Evolutionary conservation across 495 filamentous ascomycete species (phyloP), one percentile per base, ranked within the genome.

Genomic region (Jackrogersella minutella): DNA sequence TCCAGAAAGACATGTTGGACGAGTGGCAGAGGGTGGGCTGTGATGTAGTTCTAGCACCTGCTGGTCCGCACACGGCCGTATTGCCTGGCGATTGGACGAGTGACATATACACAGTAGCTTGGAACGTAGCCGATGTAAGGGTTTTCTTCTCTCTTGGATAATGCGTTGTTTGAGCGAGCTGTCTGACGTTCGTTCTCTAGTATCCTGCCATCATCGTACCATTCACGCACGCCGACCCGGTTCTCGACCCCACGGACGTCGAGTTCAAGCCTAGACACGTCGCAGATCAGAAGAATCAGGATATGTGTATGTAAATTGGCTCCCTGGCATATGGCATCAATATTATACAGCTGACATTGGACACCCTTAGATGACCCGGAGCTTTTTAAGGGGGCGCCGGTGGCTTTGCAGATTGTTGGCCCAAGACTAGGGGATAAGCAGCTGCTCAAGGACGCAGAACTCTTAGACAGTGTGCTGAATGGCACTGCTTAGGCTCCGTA

Each of bases 81-180:
- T 16, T 41, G 36, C 74, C 71, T 5, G 69, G 62, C 8, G 68
- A 74, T 9, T 76, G 74, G 74, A 71, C 69, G 7, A 73, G 62
- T 22, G 71, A 73, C 53, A 58, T 69, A 16, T 77, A 77, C 49
- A 77, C 75, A 0, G 75, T 77, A 26, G 71, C 56, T 10, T 77
- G 75, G 72, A 77, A 76, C 33, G 73, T 66, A 9, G 28, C 50
- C 8, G 74, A 77, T 65, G 74, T 75, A 49, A 46, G 59, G 8
- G 2, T 8, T 36, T 30, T n/a, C 24, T 30, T n/a, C 24, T 37
- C 11, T 16, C 10, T 9, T 31, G 33, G 19, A 1, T 5, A 10
- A 5, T 36, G 19, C 3, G 36, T 31, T 14, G 2, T 24, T n/a
- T 30, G 10, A 47, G 9, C 28, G 13, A 30, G 1, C 14, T 7